phyloP scores from a whole-genome alignment of 2,329 filamentous ascomycete species.

The Colletotrichum sp. region DNA sequence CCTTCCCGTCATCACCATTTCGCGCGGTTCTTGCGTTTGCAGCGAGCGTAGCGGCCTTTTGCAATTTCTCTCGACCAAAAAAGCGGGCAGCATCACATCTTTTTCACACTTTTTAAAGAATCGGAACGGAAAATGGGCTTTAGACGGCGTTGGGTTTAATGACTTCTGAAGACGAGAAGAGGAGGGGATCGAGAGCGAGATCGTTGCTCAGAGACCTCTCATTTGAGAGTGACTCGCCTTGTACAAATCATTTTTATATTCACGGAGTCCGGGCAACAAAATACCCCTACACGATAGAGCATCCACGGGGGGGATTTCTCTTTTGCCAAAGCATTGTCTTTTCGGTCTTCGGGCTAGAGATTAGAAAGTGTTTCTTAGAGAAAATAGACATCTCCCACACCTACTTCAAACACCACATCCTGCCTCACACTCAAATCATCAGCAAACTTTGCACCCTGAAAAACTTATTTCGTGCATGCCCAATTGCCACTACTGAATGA shows the following conservation, averaged over 20 bases:
- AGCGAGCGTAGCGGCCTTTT: not conserved
- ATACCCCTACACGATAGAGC: slow-evolving; percentile 19
- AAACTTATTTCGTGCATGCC: not conserved
- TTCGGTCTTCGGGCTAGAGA: not conserved
- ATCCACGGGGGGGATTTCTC: not conserved
- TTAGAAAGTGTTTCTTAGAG: not conserved
- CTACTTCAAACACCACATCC: not conserved
- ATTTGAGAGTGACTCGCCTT: not conserved
- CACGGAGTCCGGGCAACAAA: not conserved
- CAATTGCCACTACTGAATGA: not conserved
- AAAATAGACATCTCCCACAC: slow-evolving; percentile 3
- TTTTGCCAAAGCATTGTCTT: not conserved
- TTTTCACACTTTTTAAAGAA: not conserved
- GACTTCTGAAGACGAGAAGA: not conserved
- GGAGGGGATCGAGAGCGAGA: not conserved
- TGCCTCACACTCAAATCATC: not conserved
- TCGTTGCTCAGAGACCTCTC: not conserved
- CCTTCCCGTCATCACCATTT: not conserved
- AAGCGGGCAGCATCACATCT: slow-evolving; percentile 11
- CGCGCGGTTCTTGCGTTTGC: not conserved
- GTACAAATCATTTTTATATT: slow-evolving; percentile 7
- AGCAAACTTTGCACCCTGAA: not conserved
- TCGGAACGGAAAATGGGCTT: not conserved
- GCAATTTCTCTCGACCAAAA: not conserved
- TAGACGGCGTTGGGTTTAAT: slow-evolving; percentile 6